phyloP scores from a whole-genome alignment of 1,139 yeast species.

The Diutina ranongensis region DNA sequence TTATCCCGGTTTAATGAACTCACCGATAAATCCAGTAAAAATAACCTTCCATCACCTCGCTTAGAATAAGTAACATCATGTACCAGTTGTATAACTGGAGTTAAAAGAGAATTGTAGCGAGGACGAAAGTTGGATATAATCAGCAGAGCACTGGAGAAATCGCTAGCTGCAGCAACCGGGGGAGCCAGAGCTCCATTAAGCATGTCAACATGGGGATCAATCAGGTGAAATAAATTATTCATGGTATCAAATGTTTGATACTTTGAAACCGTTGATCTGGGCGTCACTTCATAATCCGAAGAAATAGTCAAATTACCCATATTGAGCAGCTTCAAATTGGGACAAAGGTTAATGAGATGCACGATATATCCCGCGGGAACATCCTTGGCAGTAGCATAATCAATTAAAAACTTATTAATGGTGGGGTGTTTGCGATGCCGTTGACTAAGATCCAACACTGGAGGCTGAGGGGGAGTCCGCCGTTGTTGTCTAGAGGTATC shows the following conservation, averaged over 20 bases:
- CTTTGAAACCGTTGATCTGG: not conserved
- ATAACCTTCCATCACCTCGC: conserved; percentile 23
- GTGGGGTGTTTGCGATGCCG: conserved; percentile 35
- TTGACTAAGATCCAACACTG: not conserved
- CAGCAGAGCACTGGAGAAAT: conserved; percentile 1
- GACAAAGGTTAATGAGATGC: conserved; percentile 49
- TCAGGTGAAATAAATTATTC: conserved; percentile 11
- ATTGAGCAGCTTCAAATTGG: conserved; percentile 38
- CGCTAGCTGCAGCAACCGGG: not conserved
- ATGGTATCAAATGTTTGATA: conserved; percentile 20
- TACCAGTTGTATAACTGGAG: not conserved
- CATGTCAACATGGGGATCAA: not conserved
- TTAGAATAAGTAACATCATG: not conserved
- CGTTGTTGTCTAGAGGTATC: not conserved
- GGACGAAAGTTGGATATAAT: not conserved
- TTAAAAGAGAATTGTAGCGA: not conserved
- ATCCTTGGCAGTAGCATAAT: conserved; percentile 50
- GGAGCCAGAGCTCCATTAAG: not conserved
- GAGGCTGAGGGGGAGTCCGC: not conserved
- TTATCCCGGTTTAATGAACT: conserved; percentile 26
- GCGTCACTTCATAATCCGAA: conserved; percentile 32
- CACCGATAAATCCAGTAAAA: conserved; percentile 30
- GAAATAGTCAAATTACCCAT: conserved; percentile 46
- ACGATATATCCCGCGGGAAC: conserved; percentile 58
- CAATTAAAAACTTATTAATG: conserved; percentile 44